phyloP scores from a whole-genome alignment of 2,329 filamentous ascomycete genomes.

The Calonectria pauciramosa region DNA sequence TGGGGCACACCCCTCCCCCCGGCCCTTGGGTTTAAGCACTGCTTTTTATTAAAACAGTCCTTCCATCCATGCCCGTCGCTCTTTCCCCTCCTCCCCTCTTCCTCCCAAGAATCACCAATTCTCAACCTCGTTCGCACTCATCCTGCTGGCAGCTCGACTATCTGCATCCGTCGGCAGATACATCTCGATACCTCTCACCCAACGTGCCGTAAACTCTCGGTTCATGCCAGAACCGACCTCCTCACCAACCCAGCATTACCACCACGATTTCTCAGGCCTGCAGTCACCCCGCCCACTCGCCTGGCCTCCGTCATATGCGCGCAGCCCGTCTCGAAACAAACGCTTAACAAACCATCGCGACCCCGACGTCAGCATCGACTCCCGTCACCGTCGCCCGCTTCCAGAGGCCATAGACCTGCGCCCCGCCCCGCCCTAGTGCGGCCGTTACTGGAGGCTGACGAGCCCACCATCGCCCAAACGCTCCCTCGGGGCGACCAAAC shows the following conservation, averaged over 20 bases:
- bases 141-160: conserved; percentile 28
- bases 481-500: conserved; percentile 39
- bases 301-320: conserved; percentile 39
- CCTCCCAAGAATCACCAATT: conserved; percentile 38
- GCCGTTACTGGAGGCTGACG: conserved; percentile 43
- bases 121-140: conserved; percentile 38
- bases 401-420: conserved; percentile 39
- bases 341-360: conserved; percentile 43
- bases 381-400: conserved; percentile 33
- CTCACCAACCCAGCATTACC: conserved; percentile 38
- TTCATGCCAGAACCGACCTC: conserved; percentile 45
- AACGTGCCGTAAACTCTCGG: conserved; percentile 30
- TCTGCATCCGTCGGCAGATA: conserved; percentile 27
- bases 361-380: conserved; percentile 34
- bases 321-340: conserved; percentile 38
- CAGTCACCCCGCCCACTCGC: conserved; percentile 26
- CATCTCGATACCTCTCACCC: conserved; percentile 18
- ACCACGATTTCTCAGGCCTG: conserved; percentile 30
- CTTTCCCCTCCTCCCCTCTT: conserved; percentile 45
- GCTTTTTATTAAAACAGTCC: conserved; percentile 49
- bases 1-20: conserved; percentile 34
- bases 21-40: conserved; percentile 44
- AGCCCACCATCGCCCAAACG: conserved; percentile 38
- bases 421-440: conserved; percentile 47
- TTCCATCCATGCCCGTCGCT: conserved; percentile 44